Conservation (phyloP, 1,284 basidiomycete genomes). For the Ustilago lituana region DNA sequence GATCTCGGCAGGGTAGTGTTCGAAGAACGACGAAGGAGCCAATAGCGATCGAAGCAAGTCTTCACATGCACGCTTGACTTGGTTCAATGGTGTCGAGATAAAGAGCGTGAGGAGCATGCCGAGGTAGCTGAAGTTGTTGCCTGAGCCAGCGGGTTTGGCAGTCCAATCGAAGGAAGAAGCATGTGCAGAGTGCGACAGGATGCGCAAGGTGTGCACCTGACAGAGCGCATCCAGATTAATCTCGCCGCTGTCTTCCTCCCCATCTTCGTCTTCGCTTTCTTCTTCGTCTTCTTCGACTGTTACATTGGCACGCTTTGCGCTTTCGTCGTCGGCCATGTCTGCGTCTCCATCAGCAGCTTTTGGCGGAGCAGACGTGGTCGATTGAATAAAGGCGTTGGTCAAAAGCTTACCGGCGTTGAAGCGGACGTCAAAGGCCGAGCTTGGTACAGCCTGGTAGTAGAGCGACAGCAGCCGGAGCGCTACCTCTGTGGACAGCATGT, state of each 20-base stretch:
- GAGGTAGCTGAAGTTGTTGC: conserved; percentile 59
- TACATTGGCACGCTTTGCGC: background rate
- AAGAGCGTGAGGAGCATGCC: conserved; percentile 47
- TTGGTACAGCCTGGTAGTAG: conserved; percentile 81
- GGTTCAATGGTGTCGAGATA: conserved; percentile 28
- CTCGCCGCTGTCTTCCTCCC: conserved; percentile 65
- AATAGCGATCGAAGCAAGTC: conserved; percentile 67
- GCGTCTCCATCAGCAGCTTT: background rate
- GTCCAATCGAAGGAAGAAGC: conserved; percentile 71
- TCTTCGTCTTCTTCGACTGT: background rate
- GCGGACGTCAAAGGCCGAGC: conserved; percentile 78
- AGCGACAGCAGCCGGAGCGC: conserved; percentile 82
- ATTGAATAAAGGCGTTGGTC: conserved; percentile 69
- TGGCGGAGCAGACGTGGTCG: background rate
- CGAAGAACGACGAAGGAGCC: conserved; percentile 79
- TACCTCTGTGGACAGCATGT: conserved; percentile 78
- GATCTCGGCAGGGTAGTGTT: conserved; percentile 80
- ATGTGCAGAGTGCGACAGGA: conserved; percentile 43
- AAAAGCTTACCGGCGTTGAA: conserved; percentile 88
- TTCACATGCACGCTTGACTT: conserved; percentile 40
- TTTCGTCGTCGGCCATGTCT: background rate
- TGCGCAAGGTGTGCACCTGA: conserved; percentile 80
- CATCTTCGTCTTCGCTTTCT: conserved; percentile 62
- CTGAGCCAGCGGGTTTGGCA: conserved; percentile 74
- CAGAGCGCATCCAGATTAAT: conserved; percentile 73